Percentiles rank a stretch among this genome's conserved stretches.
These are phyloP conservation scores for Artemisia annua DNA, from an alignment of 129 eudicot genomes.

Conservation along the genomic window DNA sequence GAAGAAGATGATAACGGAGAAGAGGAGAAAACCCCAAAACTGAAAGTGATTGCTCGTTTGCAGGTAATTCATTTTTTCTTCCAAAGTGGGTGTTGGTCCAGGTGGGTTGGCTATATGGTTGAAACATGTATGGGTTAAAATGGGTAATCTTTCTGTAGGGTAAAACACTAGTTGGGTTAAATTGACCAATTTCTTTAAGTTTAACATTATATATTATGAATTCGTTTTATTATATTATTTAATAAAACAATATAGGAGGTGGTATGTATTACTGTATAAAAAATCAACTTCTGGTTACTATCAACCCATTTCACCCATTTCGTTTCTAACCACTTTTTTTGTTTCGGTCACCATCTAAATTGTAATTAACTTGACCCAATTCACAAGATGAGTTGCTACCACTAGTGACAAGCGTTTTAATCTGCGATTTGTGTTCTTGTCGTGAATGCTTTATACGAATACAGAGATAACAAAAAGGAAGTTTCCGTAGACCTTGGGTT, in stretches of 20 bases:
- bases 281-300: too few relatives aligned
- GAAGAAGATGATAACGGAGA: conserved; percentile 30
- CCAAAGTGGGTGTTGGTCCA: neutral
- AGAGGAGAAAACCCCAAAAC: conserved; percentile 35
- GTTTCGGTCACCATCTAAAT: neutral
- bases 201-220: neutral
- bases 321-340: too few relatives aligned
- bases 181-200: neutral
- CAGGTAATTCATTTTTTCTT: conserved; percentile 48
- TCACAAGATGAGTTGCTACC: neutral
- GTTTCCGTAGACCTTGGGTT: neutral
- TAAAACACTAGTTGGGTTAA: neutral
- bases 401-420: neutral
- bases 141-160: neutral
- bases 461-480: too few relatives aligned
- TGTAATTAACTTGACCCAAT: neutral
- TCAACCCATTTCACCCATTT: too few relatives aligned
- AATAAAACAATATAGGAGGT: too few relatives aligned
- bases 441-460: neutral
- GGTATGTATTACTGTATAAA: too few relatives aligned
- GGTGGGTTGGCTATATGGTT: neutral
- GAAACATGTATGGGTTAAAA: neutral
- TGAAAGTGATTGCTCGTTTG: conserved; percentile 66
- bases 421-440: neutral
- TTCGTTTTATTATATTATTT: too few relatives aligned